Base-by-base conservation (phyloP, 2,329 filamentous ascomycete genomes). In the Stylonectria norvegica region DNA sequence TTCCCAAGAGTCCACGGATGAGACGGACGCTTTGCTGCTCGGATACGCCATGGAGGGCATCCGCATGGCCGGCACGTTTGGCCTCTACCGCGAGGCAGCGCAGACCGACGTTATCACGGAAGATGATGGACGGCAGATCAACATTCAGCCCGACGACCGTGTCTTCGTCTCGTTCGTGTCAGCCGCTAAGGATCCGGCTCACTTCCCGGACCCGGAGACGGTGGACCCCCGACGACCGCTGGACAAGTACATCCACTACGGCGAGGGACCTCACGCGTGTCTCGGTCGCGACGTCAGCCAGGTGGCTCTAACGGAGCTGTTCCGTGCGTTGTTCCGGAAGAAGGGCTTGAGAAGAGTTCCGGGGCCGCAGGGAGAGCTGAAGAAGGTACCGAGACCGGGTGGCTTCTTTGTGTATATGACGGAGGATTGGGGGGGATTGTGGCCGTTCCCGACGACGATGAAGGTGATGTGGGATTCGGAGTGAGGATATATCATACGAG, bases 21-120 rank as follows among this genome's bases (percentile, higher is more conserved):
- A 81, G 47, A 75, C 73, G 0, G 83, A 89, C 48, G 71, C 79
- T 2, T 66, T 77, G 22, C 70, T 91, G 3, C 71, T 85, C 1
- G 82, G 80, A 27, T 89, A 87, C 57, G 79, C 78, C 30, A 72
- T 85, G 69, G 88, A 88, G 62, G 85, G 81, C 12, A 74, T 86
- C 40, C 81, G 86, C 27, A 70, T 90, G 38, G 78, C 80, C 4
- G 79, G 81, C 9, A 78, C 77, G 0, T 78, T 79, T 15, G 75
- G 76, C 8, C 69, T 79, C 2, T 81, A 79, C 66, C 78, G 83
- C 27, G 67, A 78, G 40, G 76, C 75, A 3, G 62, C 70, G 0
- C 61, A 56, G 0, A 56, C 64, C 14, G 69, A 75, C 35, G 66
- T 67, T 2, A 69, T 77, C 33, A 43, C 62, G 22, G 68, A 79